Evolutionary conservation across 2,329 filamentous ascomycete species (phyloP), one percentile per base, ranked within the genome.

Genomic region (Coniochaeta ligniaria): DNA sequence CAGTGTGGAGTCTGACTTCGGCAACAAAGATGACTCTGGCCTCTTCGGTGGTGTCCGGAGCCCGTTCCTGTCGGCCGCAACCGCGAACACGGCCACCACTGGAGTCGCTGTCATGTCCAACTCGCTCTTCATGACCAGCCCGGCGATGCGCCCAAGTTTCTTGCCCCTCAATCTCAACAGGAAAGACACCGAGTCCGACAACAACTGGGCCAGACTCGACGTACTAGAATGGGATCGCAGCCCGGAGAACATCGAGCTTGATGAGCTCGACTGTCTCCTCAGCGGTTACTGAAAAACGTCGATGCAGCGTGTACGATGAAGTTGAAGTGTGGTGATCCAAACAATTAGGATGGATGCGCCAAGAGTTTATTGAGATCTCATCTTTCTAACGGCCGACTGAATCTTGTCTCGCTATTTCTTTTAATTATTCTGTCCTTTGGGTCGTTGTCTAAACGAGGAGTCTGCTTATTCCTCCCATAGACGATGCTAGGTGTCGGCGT

Each of bases 251-350:
- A 88, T 98, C 67, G 92, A 96, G 73, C 84, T 98, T 57, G 92
- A 96, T 55, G 95, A 99, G 79, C 86, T 98, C 26, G 94, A 98
- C 70, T 86, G 90, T 67, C 83, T 97, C 72, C 84, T 97, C 69
- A 88, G 90, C 70, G 87, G 85, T 66, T 91, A 86, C 73, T 92
- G 76, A 81, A 36, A n/a, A 26, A 22, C 12, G 62, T 33, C 24
- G 33, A 28, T 22, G 54, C 35, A 17, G 24, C 20, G 8, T 52
- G 47, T 52, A 52, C 24, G 22, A 52, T 52, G 47, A 52, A 52
- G 26, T 31, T 8, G 22, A n/a, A 47, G 20, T 47, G 24, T 22
- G 8, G 20, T 17, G 14, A 26, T 26, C 43, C 24, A n/a, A 5
- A 28, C 24, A 28, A 12, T 6, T 6, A 2, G 14, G 5, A 52